Base-by-base conservation (phyloP, 495 filamentous ascomycete species). In the Talaromyces borbonicus region DNA sequence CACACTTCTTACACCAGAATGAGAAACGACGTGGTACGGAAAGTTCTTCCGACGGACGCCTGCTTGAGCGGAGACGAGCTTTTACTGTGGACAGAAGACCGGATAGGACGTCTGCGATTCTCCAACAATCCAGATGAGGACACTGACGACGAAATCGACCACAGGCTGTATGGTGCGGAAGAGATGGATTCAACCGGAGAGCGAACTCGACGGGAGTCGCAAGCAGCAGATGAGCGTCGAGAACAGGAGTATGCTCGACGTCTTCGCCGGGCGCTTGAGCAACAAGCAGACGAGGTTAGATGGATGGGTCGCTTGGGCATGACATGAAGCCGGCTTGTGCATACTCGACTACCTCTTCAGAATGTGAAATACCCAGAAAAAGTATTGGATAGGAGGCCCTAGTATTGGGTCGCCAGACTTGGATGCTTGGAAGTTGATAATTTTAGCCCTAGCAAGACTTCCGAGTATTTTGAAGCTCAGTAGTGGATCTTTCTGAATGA, bases 281-380 rank as follows among this genome's bases (percentile, higher is more conserved):
- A 72, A 57, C 87, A 93, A 61, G 87, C 87, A 12, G 79, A 89
- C 64, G 88, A 92, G 56, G 84, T 85, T 49, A 69, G 84, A 49
- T 87, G 84, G 63, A 75, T 90, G 56, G 73, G 77, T 45, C 79
- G 81, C 26, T 71, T 89, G 43, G 83, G 84, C 9, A 52, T 83
- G 52, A 59, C 55, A 22, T 59, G 43, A 54, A n/a, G n/a, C n/a
- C n/a, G n/a, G n/a, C n/a, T n/a, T n/a, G n/a, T n/a, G n/a, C n/a
- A n/a, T n/a, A n/a, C n/a, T n/a, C n/a, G n/a, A n/a, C n/a, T n/a
- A n/a, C n/a, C n/a, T n/a, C n/a, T n/a, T n/a, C n/a, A n/a, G n/a
- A n/a, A n/a, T n/a, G n/a, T n/a, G n/a, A n/a, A n/a, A n/a, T n/a
- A n/a, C n/a, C n/a, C n/a, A n/a, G n/a, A n/a, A n/a, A n/a, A n/a